These are phyloP conservation scores for Fusarium circinatum DNA, from an alignment of 2,329 filamentous ascomycete genomes.

Conservation along the genomic window DNA sequence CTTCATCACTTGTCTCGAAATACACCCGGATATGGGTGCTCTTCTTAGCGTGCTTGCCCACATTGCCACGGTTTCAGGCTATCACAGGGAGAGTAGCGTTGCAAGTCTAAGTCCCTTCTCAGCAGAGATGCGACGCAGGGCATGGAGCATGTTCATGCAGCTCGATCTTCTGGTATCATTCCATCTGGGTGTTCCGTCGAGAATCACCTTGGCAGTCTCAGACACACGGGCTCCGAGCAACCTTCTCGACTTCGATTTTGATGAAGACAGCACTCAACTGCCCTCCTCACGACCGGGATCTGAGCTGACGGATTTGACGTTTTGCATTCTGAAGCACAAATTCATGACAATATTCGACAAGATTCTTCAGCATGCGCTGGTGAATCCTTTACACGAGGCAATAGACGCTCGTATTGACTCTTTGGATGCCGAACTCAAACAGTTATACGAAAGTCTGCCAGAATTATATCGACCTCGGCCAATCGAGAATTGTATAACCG, in stretches of 20 bases:
- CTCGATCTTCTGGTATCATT: neutral
- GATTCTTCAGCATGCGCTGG: neutral
- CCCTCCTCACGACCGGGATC: neutral
- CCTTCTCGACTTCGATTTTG: neutral
- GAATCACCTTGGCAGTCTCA: neutral
- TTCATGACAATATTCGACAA: neutral
- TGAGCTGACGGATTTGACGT: neutral
- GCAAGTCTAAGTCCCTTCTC: neutral
- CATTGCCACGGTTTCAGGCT: neutral
- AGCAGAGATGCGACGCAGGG: neutral
- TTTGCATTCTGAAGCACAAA: neutral
- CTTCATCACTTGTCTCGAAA: neutral
- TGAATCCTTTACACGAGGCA: neutral
- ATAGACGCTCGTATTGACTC: neutral
- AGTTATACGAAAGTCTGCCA: neutral
- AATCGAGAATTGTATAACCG: neutral
- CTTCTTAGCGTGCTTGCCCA: neutral
- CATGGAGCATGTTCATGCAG: neutral
- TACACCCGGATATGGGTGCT: neutral
- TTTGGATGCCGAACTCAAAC: neutral
- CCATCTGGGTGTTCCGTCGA: neutral
- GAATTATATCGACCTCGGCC: neutral
- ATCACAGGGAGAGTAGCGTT: neutral
- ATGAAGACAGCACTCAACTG: neutral
- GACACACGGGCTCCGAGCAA: neutral